These are phyloP conservation scores for Mucor piriformis DNA, from an alignment of 371 early-diverging fungal species.

Conservation along the genomic window DNA sequence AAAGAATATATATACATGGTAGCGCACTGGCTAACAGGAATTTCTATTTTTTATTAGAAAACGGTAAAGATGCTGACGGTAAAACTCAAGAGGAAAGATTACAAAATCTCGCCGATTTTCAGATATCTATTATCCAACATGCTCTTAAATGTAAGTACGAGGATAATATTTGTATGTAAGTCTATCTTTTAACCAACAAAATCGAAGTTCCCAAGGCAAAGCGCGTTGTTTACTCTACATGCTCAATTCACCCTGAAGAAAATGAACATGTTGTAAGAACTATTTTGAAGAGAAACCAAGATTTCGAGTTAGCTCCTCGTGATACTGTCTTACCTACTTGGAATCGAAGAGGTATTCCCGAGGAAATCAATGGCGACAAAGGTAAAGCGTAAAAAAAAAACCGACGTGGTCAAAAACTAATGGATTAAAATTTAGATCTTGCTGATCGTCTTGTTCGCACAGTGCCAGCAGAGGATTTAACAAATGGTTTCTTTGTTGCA, in stretches of 20 bases:
- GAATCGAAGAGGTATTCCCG: conserved; percentile 69
- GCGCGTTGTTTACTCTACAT: conserved; percentile 93
- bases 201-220: conserved; percentile 72
- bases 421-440: conserved; percentile 26
- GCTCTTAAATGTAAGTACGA: conserved; percentile 69
- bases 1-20: not conserved
- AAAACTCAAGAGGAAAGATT: conserved; percentile 67
- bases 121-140: conserved; percentile 66
- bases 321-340: conserved; percentile 72
- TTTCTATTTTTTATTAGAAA: not conserved
- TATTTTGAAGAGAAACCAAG: conserved; percentile 50
- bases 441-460: conserved; percentile 72
- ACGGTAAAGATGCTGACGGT: conserved; percentile 25
- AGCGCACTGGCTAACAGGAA: not conserved
- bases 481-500: conserved; percentile 88
- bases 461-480: conserved; percentile 68
- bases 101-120: conserved; percentile 73
- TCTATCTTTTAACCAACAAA: not conserved
- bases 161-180: not conserved
- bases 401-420: conserved; percentile 1
- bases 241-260: conserved; percentile 93
- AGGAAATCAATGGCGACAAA: conserved; percentile 41
- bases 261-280: conserved; percentile 93
- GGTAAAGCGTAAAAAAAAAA: conserved; percentile 10
- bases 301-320: conserved; percentile 65